Evolutionary conservation across 768 basidiomycete genomes (phyloP).

Genomic region (Psilocybe cyanescens): DNA sequence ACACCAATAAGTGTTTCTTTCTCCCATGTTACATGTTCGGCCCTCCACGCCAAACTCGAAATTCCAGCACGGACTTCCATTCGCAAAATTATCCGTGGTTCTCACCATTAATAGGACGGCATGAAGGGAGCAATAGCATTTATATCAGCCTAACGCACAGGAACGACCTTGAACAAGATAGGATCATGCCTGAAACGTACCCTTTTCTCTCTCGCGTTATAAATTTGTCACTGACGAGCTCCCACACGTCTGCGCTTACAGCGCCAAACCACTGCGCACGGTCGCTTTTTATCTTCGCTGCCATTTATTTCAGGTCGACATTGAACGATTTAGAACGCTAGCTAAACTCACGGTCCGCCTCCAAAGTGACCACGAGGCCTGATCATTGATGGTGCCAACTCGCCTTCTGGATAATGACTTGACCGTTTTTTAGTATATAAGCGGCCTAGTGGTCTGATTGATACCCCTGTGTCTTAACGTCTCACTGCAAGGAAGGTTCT

Average conservation of each 20-base stretch:
- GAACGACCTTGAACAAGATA: background rate
- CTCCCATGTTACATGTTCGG: slow-evolving; percentile 4
- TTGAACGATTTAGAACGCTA: background rate
- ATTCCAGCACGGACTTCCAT: slow-evolving; percentile 5
- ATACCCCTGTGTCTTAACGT: background rate
- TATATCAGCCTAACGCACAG: background rate
- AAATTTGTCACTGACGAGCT: background rate
- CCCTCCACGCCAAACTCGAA: background rate
- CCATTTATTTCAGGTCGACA: background rate
- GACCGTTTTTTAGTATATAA: background rate
- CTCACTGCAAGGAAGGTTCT: background rate
- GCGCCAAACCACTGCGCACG: slow-evolving; percentile 4
- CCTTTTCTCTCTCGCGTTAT: slow-evolving; percentile 1
- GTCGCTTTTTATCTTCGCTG: background rate
- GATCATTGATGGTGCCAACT: background rate
- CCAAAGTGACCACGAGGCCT: background rate
- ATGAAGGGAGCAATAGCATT: background rate
- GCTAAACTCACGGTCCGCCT: background rate
- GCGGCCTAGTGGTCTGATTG: background rate
- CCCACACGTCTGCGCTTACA: slow-evolving; percentile 1
- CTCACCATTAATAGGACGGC: background rate
- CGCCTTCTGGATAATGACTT: background rate
- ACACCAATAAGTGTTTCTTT: background rate
- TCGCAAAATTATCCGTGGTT: slow-evolving; percentile 3
- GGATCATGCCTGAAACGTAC: background rate